Evolutionary conservation across 2,329 filamentous ascomycete species (phyloP).

Genomic region (Colletotrichum cereale): DNA sequence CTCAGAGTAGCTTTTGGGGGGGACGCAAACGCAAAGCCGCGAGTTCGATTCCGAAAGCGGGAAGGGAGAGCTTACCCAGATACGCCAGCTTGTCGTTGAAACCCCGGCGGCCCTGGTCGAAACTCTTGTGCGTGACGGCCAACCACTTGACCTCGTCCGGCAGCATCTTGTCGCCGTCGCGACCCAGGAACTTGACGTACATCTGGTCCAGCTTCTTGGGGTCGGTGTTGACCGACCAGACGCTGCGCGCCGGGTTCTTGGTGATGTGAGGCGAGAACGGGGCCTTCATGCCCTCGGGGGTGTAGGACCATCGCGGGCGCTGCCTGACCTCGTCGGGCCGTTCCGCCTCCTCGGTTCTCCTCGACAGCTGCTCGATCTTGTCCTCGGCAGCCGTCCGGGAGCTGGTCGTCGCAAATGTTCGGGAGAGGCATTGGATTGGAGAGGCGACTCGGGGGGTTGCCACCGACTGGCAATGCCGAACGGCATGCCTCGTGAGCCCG

Average conservation of each 20-base stretch:
- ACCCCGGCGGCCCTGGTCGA: slow-evolving; percentile 92
- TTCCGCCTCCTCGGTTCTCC: slow-evolving; percentile 24
- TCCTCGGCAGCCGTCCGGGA: slow-evolving; percentile 10
- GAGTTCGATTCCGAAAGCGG: slow-evolving; percentile 19
- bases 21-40: neutral
- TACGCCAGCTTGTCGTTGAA: slow-evolving; percentile 96
- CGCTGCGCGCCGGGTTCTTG: slow-evolving; percentile 64
- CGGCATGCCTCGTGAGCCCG: slow-evolving; percentile 37
- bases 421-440: slow-evolving; percentile 29
- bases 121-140: slow-evolving; percentile 97
- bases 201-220: slow-evolving; percentile 80
- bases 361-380: slow-evolving; percentile 35
- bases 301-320: slow-evolving; percentile 76
- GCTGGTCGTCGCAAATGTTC: slow-evolving; percentile 34
- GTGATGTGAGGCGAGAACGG: slow-evolving; percentile 72
- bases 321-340: slow-evolving; percentile 27
- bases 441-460: slow-evolving; percentile 22
- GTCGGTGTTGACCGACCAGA: slow-evolving; percentile 80
- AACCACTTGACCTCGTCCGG: slow-evolving; percentile 97
- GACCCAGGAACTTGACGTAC: slow-evolving; percentile 82
- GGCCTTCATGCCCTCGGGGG: slow-evolving; percentile 77
- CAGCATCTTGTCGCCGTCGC: slow-evolving; percentile 78
- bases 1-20: neutral
- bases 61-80: slow-evolving; percentile 70
- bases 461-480: slow-evolving; percentile 38